Base-by-base conservation (phyloP, 495 filamentous ascomycete species). In the Trichodelitschia bisporula region DNA sequence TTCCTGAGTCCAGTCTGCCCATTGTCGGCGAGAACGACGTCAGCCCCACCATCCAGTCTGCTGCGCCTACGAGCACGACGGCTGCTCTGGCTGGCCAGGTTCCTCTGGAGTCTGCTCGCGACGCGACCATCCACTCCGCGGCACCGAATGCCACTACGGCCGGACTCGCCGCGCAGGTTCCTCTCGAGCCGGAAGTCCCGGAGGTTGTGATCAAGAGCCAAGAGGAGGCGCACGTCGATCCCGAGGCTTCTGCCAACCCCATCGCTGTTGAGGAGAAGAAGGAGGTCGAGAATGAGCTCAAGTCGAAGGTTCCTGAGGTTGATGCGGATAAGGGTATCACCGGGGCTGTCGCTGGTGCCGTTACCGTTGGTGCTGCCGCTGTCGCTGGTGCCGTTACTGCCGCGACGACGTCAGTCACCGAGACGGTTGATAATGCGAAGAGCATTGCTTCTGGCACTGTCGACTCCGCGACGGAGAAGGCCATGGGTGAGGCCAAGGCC, bases 1-100 rank as follows among this genome's bases (percentile, higher is more conserved):
- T 86, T 38, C 80, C 80, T 6, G 79, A 91, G 52, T 86, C 79
- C 15, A 78, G 76, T 49, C 59, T 89, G 31, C 77, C 77, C 12
- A 74, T 82, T 40, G 61, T 59, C 25, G 40, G 45, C 30, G 40
- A 38, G 34, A 37, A 38, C 26, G 42, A 69, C 28, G 52, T 57
- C 2, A 65, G 58, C 32, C 59, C 59, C 39, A 59, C 56, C 11
- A 66, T 80, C 37, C 74, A 68, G 39, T 78, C 74, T 5, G 70
- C 63, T 16, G 64, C 59, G 3, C 69, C 77, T 3, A 49, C 50
- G 16, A 66, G 76, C 29, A 84, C 78, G 11, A 89, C 77, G 19
- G 69, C 70, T 30, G 61, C 54, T 13, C 59, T 89, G 26, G 78
- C 77, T 16, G 77, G 57, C 21, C 44, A 51, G 15, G 76, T 77